Conservation (phyloP, 1,139 yeast genomes). For the Debaryomycetaceae sp. region DNA sequence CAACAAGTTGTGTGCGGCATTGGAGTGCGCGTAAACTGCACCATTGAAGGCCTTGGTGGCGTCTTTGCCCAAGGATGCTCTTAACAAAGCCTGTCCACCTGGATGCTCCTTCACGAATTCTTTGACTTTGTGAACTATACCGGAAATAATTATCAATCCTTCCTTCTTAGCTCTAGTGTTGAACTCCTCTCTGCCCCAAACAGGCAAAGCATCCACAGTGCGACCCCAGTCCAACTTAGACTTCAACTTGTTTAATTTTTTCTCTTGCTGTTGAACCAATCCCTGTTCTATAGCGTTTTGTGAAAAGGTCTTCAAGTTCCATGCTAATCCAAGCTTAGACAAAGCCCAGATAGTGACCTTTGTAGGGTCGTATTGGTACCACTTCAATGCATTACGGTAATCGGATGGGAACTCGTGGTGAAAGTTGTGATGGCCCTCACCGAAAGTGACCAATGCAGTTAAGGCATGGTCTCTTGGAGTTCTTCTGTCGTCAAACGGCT, state of each 20-base stretch:
- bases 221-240: conserved; percentile 88
- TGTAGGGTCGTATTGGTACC: conserved; percentile 99
- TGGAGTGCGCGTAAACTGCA: conserved; percentile 94
- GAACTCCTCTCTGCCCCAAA: conserved; percentile 86
- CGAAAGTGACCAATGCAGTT: conserved; percentile 93
- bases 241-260: conserved; percentile 84
- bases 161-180: conserved; percentile 57
- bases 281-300: conserved; percentile 97
- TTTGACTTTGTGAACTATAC: conserved; percentile 91
- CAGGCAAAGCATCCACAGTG: conserved; percentile 77
- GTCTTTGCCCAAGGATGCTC: conserved; percentile 89
- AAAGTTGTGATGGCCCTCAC: conserved; percentile 99
- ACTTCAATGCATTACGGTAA: conserved; percentile 94
- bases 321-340: conserved; percentile 81
- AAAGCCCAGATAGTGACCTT: conserved; percentile 69
- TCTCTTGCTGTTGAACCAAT: conserved; percentile 91
- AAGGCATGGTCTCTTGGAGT: conserved; percentile 95
- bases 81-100: conserved; percentile 89
- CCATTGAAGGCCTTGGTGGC: conserved; percentile 98
- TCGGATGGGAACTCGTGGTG: conserved; percentile 99
- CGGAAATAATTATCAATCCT: conserved; percentile 77
- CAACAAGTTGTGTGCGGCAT: conserved; percentile 94
- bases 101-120: conserved; percentile 90
- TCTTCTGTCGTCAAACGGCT: conserved; percentile 96
- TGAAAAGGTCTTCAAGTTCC: conserved; percentile 87